Base-by-base conservation (phyloP, 805 yeast genomes). In the Pichia manshurica region DNA sequence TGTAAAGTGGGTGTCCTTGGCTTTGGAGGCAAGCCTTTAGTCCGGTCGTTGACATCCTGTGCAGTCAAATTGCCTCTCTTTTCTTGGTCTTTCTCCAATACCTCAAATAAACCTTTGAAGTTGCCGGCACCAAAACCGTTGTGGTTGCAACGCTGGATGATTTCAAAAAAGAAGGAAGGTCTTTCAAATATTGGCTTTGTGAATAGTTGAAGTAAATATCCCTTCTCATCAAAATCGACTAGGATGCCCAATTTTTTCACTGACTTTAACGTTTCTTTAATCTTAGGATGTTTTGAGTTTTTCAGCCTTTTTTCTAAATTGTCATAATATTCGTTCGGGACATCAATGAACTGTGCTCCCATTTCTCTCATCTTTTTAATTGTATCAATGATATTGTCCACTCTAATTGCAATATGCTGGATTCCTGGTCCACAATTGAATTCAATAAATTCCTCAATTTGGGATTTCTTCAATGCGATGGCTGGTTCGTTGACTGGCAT, bases 401-500 rank as follows among this genome's bases (percentile, higher is more conserved):
- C 86, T 44, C 69, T 65, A 21, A 87, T 62, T 0, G 96, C 96
- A 57, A 87, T 69, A 59, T 87, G 96, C 65, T 87, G 96, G 32
- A 88, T 77, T 3, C 96, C 96, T 0, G 95, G 84, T 0, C 96
- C 95, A 42, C 77, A 77, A 61, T 86, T 74, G 58, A 70, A 87
- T 45, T 81, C 84, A 53, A 83, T 65, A 60, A 83, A 87, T 63
- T 87, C 96, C 63, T 87, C 95, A 50, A 87, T 82, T 60, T 87
- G 96, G 3, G 90, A 81, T 58, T 72, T 78, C 60, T 75, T 74
- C 37, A 68, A 61, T 1, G 90, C 87, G 42, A 69, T 61, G 0
- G 88, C 91, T 0, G 96, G 96, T 63, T 87, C 95, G 63, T 87
- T 87, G 43, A 87, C 76, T 15, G 96, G 95, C 79, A 87, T 81